phyloP scores from a whole-genome alignment of 2,329 filamentous ascomycete species.

The Tolypocladium tropicale region DNA sequence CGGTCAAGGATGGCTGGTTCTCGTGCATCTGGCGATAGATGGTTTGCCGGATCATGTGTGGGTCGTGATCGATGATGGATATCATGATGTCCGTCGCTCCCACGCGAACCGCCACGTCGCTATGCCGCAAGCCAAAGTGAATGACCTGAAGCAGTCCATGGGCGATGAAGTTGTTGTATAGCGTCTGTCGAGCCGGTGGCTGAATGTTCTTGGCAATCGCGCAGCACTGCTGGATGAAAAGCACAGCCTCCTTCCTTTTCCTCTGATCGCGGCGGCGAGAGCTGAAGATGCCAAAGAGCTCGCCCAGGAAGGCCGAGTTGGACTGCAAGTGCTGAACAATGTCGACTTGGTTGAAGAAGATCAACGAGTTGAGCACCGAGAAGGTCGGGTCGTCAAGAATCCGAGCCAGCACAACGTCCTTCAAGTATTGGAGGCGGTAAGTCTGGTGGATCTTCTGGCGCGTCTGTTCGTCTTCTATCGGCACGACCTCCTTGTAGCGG shows the following conservation, averaged over 20 bases:
- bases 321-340: conserved; percentile 91
- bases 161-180: conserved; percentile 84
- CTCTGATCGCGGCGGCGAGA: conserved; percentile 52
- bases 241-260: conserved; percentile 84
- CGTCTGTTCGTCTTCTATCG: conserved; percentile 73
- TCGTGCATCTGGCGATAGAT: conserved; percentile 89
- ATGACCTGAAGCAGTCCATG: conserved; percentile 85
- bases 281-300: conserved; percentile 80
- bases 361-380: conserved; percentile 91
- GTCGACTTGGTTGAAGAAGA: conserved; percentile 98
- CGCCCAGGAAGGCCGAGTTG: conserved; percentile 67
- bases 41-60: conserved; percentile 84
- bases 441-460: conserved; percentile 91
- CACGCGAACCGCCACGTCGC: conserved; percentile 74
- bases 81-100: conserved; percentile 91
- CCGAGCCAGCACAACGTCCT: conserved; percentile 93
- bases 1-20: conserved; percentile 75
- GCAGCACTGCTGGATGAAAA: conserved; percentile 95
- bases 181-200: conserved; percentile 63
- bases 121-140: conserved; percentile 79
- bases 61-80: conserved; percentile 90
- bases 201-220: conserved; percentile 91
- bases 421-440: conserved; percentile 90
- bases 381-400: conserved; percentile 98
- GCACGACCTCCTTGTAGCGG: conserved; percentile 92